Percentiles rank a stretch among this genome's conserved stretches.
Evolutionary conservation across 495 filamentous ascomycete genomes (phyloP).

Genomic region (Wilcoxina mikolae): DNA sequence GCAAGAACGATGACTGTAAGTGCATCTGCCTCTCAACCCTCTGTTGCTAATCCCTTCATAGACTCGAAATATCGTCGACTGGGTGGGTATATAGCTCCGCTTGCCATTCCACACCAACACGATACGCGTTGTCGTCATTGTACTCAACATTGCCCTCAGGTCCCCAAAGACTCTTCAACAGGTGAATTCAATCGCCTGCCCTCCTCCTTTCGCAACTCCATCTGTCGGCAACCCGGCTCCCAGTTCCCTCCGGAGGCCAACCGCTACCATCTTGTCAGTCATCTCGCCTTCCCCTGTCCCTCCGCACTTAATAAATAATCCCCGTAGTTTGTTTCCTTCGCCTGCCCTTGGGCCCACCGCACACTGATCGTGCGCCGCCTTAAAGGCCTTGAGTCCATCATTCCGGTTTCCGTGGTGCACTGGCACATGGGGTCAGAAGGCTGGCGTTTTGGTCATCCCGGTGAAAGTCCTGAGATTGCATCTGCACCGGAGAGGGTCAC

Average conservation of each 20-base stretch:
- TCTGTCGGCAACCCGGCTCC: conserved; percentile 32
- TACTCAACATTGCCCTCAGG: background rate
- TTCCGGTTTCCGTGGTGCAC: conserved; percentile 55
- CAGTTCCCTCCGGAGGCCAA: conserved; percentile 58
- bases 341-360: conserved; percentile 76
- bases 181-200: conserved; percentile 30
- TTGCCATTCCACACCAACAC: no score
- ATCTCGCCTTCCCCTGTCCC: conserved; percentile 66
- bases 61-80: no score
- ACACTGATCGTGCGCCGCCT: conserved; percentile 60
- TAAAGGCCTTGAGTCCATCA: conserved; percentile 61
- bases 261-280: conserved; percentile 68
- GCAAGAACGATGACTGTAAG: no score
- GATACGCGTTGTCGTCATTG: no score
- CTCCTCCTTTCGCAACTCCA: conserved; percentile 33
- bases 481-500: conserved; percentile 49
- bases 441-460: conserved; percentile 62
- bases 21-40: no score
- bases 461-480: conserved; percentile 40
- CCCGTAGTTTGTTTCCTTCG: conserved; percentile 59
- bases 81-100: no score
- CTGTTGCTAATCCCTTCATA: no score
- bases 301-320: no score
- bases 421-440: conserved; percentile 51
- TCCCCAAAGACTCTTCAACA: conserved; percentile 19